Base-by-base conservation (phyloP, 1,284 basidiomycete species). In the Heterobasidion parviporum region DNA sequence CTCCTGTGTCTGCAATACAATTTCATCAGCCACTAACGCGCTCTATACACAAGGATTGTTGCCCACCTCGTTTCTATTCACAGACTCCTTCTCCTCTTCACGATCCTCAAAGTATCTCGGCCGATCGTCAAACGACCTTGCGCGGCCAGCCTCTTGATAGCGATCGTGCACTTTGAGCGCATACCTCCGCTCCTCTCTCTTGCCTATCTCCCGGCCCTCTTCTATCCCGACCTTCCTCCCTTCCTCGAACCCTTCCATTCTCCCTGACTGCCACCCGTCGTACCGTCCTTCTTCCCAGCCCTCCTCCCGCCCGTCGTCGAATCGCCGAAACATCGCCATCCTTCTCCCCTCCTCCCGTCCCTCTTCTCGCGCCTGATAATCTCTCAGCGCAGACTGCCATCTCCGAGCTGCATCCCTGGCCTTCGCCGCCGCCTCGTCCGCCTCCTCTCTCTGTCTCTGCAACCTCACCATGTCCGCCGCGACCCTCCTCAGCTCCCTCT, bases 91-190 rank as follows among this genome's bases (percentile, higher is more conserved):
- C 16, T 50, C 48, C 34, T 15, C 20, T 16, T 10, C 15, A 18
- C 33, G 36, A 10, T 44, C 49, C 7, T 52, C 50, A 12, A 15
- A 10, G 50, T 16, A 50, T 33, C 18, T 32, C 33, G 36, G 20
- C 15, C 48, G 49, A 14, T 52, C 43, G 33, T 56, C 54, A 38
- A 44, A 44, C 18, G 15, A 36, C n/a, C 48, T 33, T 36, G 54
- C 34, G 20, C 20, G 36, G 4, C 18, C 20, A 15, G 14, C 34
- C 14, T 50, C 54, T 14, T 32, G 38, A 41, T 33, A 55, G 18
- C 72, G 73, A 62, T 82, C 78, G 67, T 83, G 81, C 8, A 77
- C 77, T 55, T 77, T 73, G 26, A 80, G 59, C 3, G 79, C 81
- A 59, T 73, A 74, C 54, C 68, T 68, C 33, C 80, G 72, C 65